Evolutionary conservation across 352 stramenopile species (phyloP).

Genomic region (Aphanomyces astaci): DNA sequence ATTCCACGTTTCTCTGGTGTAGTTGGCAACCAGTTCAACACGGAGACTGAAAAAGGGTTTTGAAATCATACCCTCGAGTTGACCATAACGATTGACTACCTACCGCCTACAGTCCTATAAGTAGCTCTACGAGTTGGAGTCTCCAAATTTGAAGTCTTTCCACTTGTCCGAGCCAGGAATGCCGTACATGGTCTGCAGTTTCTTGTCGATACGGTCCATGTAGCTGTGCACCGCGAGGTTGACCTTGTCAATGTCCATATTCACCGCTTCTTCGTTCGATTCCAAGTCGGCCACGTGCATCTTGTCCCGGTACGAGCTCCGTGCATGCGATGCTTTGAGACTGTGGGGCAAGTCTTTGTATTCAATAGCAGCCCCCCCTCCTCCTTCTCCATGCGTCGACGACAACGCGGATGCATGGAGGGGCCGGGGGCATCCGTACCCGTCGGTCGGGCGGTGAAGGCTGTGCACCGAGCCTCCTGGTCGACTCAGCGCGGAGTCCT

Average conservation of each 20-base stretch:
- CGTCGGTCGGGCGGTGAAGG: background rate
- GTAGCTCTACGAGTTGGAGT: too few relatives aligned
- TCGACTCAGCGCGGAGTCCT: too few relatives aligned
- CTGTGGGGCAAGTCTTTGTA: background rate
- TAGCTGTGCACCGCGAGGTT: slow-evolving; percentile 64
- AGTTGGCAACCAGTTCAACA: too few relatives aligned
- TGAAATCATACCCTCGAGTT: too few relatives aligned
- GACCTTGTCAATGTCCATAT: slow-evolving; percentile 58
- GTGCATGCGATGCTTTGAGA: background rate
- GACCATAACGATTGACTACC: too few relatives aligned
- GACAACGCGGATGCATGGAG: background rate
- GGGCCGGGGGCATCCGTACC: background rate
- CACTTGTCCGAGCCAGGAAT: slow-evolving; percentile 32
- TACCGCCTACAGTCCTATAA: too few relatives aligned
- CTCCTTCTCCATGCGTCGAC: background rate
- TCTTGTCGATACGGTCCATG: slow-evolving; percentile 77
- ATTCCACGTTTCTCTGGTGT: too few relatives aligned
- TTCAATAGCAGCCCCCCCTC: background rate
- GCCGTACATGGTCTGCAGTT: slow-evolving; percentile 70
- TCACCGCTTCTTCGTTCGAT: background rate
- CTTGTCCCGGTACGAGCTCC: background rate
- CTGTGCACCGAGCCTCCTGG: slow-evolving; percentile 10
- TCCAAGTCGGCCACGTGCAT: slow-evolving; percentile 18
- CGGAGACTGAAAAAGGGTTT: too few relatives aligned
- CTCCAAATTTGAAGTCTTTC: slow-evolving; percentile 12